These are phyloP conservation scores for Mucor indicus DNA, from an alignment of 371 early-diverging fungal genomes.

Conservation along the genomic window DNA sequence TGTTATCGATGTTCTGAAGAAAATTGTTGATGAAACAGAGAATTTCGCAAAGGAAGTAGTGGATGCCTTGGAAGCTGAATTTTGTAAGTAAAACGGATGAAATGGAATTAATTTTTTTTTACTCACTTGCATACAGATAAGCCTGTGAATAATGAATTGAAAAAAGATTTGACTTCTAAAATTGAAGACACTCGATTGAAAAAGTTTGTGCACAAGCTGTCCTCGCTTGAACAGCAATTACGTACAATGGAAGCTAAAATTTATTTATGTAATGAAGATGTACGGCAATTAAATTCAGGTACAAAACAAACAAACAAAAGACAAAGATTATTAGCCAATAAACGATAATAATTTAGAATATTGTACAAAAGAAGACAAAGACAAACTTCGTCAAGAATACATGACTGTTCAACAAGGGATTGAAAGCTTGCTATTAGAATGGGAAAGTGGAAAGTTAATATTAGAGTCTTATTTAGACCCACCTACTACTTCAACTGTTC, in stretches of 20 bases:
- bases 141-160: too few species aligned
- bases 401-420: conserved; percentile 38
- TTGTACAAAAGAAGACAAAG: conserved; percentile 9
- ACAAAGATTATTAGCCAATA: neutral
- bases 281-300: conserved; percentile 36
- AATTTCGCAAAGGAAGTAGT: conserved; percentile 24
- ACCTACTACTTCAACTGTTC: conserved; percentile 16
- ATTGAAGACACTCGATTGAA: conserved; percentile 25
- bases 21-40: conserved; percentile 25
- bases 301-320: neutral
- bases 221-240: conserved; percentile 44
- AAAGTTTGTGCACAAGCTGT: conserved; percentile 38
- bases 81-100: too few species aligned
- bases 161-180: neutral
- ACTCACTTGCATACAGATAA: too few species aligned
- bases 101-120: too few species aligned
- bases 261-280: conserved; percentile 45
- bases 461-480: conserved; percentile 28
- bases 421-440: conserved; percentile 33
- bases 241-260: conserved; percentile 48
- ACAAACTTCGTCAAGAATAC: conserved; percentile 32
- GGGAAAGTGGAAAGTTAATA: conserved; percentile 40
- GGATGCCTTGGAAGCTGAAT: conserved; percentile 32
- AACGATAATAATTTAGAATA: neutral
- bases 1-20: conserved; percentile 27